These are phyloP conservation scores for Pseudotsuga menziesii DNA, from an alignment of 75 land plant genomes.

Conservation along the genomic window DNA sequence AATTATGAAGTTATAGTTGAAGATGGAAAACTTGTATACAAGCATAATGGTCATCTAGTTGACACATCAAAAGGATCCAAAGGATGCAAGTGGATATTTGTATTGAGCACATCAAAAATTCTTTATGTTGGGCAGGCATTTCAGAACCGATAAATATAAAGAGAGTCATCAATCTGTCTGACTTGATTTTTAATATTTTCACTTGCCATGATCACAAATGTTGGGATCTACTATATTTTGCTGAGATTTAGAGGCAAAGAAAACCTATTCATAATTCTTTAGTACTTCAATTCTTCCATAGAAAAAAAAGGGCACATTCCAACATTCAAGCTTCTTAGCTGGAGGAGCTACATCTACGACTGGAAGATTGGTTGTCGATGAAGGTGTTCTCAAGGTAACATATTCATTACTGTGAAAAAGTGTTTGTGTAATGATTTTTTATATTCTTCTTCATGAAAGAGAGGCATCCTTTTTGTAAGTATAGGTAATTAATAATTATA, in stretches of 20 bases:
- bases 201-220: background rate
- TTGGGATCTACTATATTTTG: background rate
- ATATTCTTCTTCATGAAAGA: background rate
- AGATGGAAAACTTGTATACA: slow-evolving; percentile 42
- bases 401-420: background rate
- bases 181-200: background rate
- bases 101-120: slow-evolving; percentile 67
- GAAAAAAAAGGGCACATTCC: slow-evolving; percentile 84
- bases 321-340: slow-evolving; percentile 92
- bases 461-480: background rate
- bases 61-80: slow-evolving; percentile 33
- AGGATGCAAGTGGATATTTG: slow-evolving; percentile 61
- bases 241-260: slow-evolving; percentile 3
- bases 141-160: background rate
- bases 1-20: slow-evolving; percentile 45
- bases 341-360: slow-evolving; percentile 94
- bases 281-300: slow-evolving; percentile 10
- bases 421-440: background rate
- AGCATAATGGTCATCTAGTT: slow-evolving; percentile 21
- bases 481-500: background rate
- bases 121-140: slow-evolving; percentile 77
- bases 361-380: slow-evolving; percentile 67
- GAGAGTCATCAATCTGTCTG: background rate
- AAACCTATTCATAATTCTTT: background rate
- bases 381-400: slow-evolving; percentile 74